Percentiles rank a stretch among this genome's conserved stretches.
These are phyloP conservation scores for Sphenostylis stenocarpa DNA, from an alignment of 306 rosid species.

Conservation along the genomic window DNA sequence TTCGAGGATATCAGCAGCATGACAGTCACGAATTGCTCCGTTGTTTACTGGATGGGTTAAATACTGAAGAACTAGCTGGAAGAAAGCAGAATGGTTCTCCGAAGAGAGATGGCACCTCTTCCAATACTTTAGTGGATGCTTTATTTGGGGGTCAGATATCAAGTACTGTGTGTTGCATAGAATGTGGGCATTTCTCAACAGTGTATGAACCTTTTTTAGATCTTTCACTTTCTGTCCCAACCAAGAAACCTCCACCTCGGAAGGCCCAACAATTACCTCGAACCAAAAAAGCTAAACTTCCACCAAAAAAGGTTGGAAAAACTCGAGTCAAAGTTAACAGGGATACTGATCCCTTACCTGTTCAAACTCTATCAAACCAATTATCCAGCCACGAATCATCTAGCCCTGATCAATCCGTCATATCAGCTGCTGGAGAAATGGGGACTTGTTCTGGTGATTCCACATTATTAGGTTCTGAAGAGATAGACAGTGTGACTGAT, in stretches of 20 bases:
- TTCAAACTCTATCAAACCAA: constrained; percentile 44
- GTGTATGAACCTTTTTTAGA: constrained; percentile 90
- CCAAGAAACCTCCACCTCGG: constrained; percentile 66
- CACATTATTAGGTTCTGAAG: constrained; percentile 37
- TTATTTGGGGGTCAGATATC: constrained; percentile 90
- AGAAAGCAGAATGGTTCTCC: constrained; percentile 56
- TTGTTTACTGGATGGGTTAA: constrained; percentile 81
- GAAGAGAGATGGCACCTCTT: constrained; percentile 47
- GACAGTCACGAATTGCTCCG: constrained; percentile 94
- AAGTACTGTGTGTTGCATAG: constrained; percentile 76
- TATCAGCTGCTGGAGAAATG: constrained; percentile 34
- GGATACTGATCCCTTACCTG: constrained; percentile 41
- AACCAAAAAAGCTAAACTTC: constrained; percentile 66
- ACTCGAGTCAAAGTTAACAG: constrained; percentile 52
- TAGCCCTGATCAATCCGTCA: constrained; percentile 39
- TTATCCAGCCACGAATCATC: constrained; percentile 48
- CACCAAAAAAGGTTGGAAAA: constrained; percentile 69
- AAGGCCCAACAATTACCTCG: constrained; percentile 56
- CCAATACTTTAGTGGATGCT: constrained; percentile 69
- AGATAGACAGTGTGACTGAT: constrained; percentile 31
- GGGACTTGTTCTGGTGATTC: constrained; percentile 42
- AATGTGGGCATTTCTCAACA: constrained; percentile 85
- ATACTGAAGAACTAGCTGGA: constrained; percentile 68
- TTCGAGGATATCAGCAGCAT: constrained; percentile 91
- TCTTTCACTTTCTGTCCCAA: constrained; percentile 91